Conservation (phyloP, 31 red algal genomes). For the Odonthalia washingtoniensis region DNA sequence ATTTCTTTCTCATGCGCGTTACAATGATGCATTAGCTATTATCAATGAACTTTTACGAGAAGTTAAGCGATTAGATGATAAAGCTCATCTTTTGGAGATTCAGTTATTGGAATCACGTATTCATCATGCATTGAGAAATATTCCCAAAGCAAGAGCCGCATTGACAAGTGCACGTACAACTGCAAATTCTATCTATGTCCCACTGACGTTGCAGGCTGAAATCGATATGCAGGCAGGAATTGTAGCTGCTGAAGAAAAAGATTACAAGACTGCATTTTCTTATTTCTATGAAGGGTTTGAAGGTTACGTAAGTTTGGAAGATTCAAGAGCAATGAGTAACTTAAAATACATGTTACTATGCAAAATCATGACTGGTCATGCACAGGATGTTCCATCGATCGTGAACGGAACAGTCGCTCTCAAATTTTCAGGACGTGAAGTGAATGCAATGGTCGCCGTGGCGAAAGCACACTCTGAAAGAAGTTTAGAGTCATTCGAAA, state of each 20-base stretch:
- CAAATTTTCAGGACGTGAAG: conserved; percentile 84
- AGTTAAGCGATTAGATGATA: conserved; percentile 97
- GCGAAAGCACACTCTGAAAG: conserved; percentile 87
- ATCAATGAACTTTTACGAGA: conserved; percentile 91
- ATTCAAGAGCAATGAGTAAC: conserved; percentile 83
- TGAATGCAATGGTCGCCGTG: conserved; percentile 95
- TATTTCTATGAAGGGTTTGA: conserved; percentile 99
- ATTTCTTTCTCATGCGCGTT: conserved; percentile 80
- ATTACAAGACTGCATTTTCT: conserved; percentile 99
- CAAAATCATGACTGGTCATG: conserved; percentile 96
- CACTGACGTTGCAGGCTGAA: conserved; percentile 90
- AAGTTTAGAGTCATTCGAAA: conserved; percentile 88
- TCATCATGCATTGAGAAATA: conserved; percentile 93
- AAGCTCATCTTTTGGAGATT: conserved; percentile 96
- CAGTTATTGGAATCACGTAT: conserved; percentile 97
- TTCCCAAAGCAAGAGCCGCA: conserved; percentile 95
- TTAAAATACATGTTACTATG: conserved; percentile 99
- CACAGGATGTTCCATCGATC: conserved; percentile 80
- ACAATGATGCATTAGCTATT: conserved; percentile 84
- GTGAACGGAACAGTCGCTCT: conserved; percentile 91
- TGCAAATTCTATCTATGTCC: conserved; percentile 99
- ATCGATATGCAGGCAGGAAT: conserved; percentile 99
- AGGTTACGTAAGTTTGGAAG: conserved; percentile 89
- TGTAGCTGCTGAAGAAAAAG: conserved; percentile 96
- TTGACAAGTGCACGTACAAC: conserved; percentile 95